These are phyloP conservation scores for Globisporangium orthogonon DNA, from an alignment of 352 stramenopile genomes.

Conservation along the genomic window DNA sequence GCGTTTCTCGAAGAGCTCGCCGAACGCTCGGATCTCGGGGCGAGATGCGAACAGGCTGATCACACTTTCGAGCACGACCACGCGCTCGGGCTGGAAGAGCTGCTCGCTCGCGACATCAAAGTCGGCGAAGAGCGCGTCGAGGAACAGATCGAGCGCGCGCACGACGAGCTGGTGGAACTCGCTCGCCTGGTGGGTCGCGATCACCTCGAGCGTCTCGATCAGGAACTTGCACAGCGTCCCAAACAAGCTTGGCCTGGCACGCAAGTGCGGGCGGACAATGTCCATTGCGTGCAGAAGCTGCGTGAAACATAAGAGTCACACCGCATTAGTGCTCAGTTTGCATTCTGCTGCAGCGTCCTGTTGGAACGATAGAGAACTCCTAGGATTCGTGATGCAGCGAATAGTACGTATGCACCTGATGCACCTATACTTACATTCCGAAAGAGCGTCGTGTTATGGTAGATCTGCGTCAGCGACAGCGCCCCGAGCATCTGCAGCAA, in stretches of 20 bases:
- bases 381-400: too few relatives aligned
- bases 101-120: conserved; percentile 24
- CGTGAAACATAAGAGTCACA: neutral
- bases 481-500: conserved; percentile 47
- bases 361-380: too few relatives aligned
- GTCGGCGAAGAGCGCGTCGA: conserved; percentile 34
- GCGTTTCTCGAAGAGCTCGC: conserved; percentile 29
- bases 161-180: conserved; percentile 63
- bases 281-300: conserved; percentile 61
- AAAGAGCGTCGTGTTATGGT: conserved; percentile 52
- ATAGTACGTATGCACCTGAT: too few relatives aligned
- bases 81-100: conserved; percentile 31
- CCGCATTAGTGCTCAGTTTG: neutral
- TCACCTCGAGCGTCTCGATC: conserved; percentile 63
- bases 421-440: conserved; percentile 35
- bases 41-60: conserved; percentile 44
- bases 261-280: conserved; percentile 36
- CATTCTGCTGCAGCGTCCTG: neutral
- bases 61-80: conserved; percentile 35
- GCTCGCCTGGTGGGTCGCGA: conserved; percentile 50
- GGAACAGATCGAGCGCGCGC: conserved; percentile 41
- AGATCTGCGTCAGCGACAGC: conserved; percentile 63
- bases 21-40: conserved; percentile 34
- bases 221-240: conserved; percentile 41
- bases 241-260: conserved; percentile 24